Evolutionary conservation across 164 flowering plant species (phyloP), one percentile per base, ranked within the genome.

Genomic region (Santalum album): DNA sequence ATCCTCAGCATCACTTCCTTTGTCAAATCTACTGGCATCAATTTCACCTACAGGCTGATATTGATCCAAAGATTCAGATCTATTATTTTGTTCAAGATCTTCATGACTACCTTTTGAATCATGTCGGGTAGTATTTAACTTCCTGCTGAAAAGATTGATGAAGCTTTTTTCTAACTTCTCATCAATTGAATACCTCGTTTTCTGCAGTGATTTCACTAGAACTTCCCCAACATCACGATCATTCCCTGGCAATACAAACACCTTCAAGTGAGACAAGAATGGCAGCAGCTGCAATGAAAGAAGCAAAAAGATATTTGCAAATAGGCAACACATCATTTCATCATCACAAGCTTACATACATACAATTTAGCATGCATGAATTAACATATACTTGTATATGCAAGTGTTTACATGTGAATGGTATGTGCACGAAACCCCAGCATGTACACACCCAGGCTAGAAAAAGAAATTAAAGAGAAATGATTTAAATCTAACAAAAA

Each of bases 141-240:
- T 77, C 54, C 67, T 66, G 49, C 87, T 53, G 39, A 87, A 87
- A 54, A 85, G 67, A 20, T 52, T 57, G 49, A 94, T 82, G 64
- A 66, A 77, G 66, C 90, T 80, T 36, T 90, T 63, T 20, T 78
- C 83, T 61, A 90, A 58, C 69, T 82, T 87, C 61, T 94, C 99
- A 69, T 87, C 86, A 65, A 87, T 56, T n/a, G 95, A 79, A 59
- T 85, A 83, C 55, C 83, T 79, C 7, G 84, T 79, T 34, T 82
- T 82, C 67, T 94, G 99, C 26, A 94, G 80, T 12, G 81, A 74
- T 66, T 78, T 87, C 26, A 94, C 97, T 74, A 94, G 54, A 25
- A 21, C 76, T 65, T 69, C 96, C 27, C 99, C 99, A 27, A 82
- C 84, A 74, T 86, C 99, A 25, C 20, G 66, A 29, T 65, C 77